Evolutionary conservation across 1,139 yeast species (phyloP).

Genomic region (Suhomyces yuchorum): DNA sequence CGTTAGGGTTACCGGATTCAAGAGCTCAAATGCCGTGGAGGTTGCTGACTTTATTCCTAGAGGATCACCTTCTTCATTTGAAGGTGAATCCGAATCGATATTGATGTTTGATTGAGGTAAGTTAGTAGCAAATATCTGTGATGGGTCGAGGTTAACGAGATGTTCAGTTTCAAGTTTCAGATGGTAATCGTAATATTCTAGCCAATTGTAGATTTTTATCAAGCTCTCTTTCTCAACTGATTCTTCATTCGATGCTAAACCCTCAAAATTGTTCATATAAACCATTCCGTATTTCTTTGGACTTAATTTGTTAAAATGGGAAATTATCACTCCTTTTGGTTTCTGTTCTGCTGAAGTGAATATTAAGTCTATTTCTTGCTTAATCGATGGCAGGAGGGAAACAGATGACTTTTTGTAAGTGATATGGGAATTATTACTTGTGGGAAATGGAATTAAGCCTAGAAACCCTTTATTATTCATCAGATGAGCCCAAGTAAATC

Average conservation of each 20-base stretch:
- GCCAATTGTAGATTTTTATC: conserved; percentile 32
- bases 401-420: conserved; percentile 37
- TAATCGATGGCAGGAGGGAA: conserved; percentile 20
- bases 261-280: conserved; percentile 20
- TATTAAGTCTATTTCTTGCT: conserved; percentile 25
- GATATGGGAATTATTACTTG: conserved; percentile 1
- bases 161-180: conserved; percentile 27
- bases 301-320: conserved; percentile 25
- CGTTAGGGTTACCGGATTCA: conserved; percentile 40
- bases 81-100: not conserved
- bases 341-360: conserved; percentile 7
- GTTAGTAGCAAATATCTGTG: conserved; percentile 22
- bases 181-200: conserved; percentile 38
- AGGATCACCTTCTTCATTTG: conserved; percentile 4
- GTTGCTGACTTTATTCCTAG: conserved; percentile 6
- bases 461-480: conserved; percentile 41
- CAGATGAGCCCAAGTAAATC: conserved; percentile 41
- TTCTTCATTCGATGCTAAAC: conserved; percentile 11
- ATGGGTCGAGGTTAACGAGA: conserved; percentile 21
- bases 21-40: conserved; percentile 28
- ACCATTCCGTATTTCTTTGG: conserved; percentile 42
- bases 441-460: conserved; percentile 23
- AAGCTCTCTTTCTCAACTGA: conserved; percentile 21
- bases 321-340: conserved; percentile 32
- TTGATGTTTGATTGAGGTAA: conserved; percentile 13